Evolutionary conservation across 2,329 filamentous ascomycete genomes (phyloP).

Genomic region (Elsinoe fawcettii): DNA sequence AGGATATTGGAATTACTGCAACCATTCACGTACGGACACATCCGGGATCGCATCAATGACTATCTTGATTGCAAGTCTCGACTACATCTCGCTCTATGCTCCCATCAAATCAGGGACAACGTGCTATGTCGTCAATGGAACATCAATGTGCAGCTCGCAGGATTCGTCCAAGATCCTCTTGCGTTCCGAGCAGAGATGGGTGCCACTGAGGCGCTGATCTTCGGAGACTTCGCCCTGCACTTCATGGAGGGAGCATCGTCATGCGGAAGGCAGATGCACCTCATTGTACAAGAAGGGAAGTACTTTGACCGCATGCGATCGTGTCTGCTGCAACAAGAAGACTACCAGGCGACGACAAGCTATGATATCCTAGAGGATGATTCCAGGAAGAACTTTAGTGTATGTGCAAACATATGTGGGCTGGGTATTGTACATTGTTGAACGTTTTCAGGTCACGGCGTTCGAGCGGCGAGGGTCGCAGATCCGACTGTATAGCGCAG

Average conservation of each 20-base stretch:
- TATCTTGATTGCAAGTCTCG: not conserved
- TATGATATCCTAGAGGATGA: no score
- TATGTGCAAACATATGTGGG: no score
- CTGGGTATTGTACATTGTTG: no score
- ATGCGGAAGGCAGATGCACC: slow-evolving; percentile 10
- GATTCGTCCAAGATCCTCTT: slow-evolving; percentile 12
- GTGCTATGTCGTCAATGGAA: slow-evolving; percentile 13
- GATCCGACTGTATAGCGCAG: not conserved
- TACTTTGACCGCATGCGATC: not conserved
- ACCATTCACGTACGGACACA: not conserved
- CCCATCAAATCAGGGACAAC: not conserved
- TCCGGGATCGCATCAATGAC: not conserved
- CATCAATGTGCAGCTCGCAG: slow-evolving; percentile 11
- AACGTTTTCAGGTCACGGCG: no score
- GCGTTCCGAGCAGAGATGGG: slow-evolving; percentile 10
- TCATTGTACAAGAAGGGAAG: slow-evolving; percentile 13
- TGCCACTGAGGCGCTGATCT: slow-evolving; percentile 12
- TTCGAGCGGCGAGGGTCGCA: not conserved
- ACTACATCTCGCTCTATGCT: not conserved
- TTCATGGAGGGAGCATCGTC: slow-evolving; percentile 15
- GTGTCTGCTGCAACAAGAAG: not conserved
- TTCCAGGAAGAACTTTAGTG: no score
- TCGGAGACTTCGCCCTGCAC: slow-evolving; percentile 14
- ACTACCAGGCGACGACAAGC: not conserved
- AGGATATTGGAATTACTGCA: not conserved